Evolutionary conservation across 1,284 basidiomycete species (phyloP), one percentile per base, ranked within the genome.

Genomic region (Xerocomus amazonicus): DNA sequence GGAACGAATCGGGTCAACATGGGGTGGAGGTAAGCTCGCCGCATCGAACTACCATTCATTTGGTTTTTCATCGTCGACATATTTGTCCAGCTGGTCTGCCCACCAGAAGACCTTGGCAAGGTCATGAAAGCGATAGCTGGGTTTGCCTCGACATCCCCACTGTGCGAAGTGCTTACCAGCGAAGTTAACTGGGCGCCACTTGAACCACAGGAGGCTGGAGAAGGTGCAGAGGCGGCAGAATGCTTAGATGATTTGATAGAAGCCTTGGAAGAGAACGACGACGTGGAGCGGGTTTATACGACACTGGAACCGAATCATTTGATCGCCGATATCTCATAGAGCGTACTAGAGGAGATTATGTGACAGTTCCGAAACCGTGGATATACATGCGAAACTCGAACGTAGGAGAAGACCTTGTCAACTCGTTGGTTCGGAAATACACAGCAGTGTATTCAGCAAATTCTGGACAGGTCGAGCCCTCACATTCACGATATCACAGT

Each of bases 281-380:
- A 87, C 59, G 80, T 78, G 13, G 68, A 82, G 48, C 76, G 76
- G 40, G 81, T 88, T 37, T 86, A 80, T 73, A 84, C 82, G 40
- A 79, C 74, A 26, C 52, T 77, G 39, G 74, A 73, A 47, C 51
- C 53, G 14, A 68, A 67, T 33, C 43, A 35, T 52, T 47, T 70
- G 17, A 50, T 70, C 29, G 63, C 53, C 43, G 60, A 58, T 51
- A 35, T 47, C 38, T 49, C 44, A 46, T 66, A 55, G 52, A 48
- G 38, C 43, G 56, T 12, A 29, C n/a, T 52, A 52, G 48, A 47
- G 34, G 19, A 19, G 31, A 19, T 39, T 27, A 33, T 16, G 37
- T 29, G 43, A 33, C 29, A 38, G 27, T 32, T 32, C 29, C 23
- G 38, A 41, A 45, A 23, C n/a, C 5, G 39, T 48, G 43, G 32